phyloP scores from a whole-genome alignment of 371 early-diverging fungal genomes.

The Mucor racemosus region DNA sequence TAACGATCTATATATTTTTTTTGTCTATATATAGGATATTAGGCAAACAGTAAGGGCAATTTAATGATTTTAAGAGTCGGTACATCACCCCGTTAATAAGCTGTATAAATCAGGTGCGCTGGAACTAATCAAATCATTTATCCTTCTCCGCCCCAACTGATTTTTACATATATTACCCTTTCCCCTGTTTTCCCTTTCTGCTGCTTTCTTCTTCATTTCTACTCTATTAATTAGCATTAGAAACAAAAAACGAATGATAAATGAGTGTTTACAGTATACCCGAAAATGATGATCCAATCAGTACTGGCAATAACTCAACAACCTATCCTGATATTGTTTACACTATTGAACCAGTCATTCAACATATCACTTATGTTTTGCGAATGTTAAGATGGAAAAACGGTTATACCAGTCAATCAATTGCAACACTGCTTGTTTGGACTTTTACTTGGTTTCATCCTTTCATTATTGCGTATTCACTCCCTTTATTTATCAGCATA shows the following conservation, averaged over 20 bases:
- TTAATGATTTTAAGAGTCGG: not conserved
- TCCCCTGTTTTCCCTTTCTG: not conserved
- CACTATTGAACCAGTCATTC: constrained; percentile 8
- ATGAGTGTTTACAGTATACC: constrained; percentile 9
- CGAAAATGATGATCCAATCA: constrained; percentile 3
- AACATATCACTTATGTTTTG: constrained; percentile 7
- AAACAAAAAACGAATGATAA: constrained; percentile 2
- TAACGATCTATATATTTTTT: not conserved
- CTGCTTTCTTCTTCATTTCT: not conserved
- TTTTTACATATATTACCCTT: not conserved
- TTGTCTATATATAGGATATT: not conserved
- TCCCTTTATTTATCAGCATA: constrained; percentile 13
- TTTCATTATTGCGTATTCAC: not conserved
- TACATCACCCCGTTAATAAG: constrained; percentile 1
- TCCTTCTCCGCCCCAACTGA: constrained; percentile 13
- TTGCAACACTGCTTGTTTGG: constrained; percentile 12
- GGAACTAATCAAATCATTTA: constrained; percentile 5
- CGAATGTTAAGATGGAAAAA: constrained; percentile 20
- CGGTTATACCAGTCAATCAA: constrained; percentile 12
- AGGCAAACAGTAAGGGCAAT: not conserved
- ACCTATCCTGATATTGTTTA: constrained; percentile 20
- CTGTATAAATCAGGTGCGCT: not conserved
- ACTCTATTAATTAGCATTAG: constrained; percentile 3
- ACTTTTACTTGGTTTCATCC: constrained; percentile 23
- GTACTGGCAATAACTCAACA: not conserved